Conservation (phyloP, 208 protist species). For the Acanthamoeba castellanii region DNA sequence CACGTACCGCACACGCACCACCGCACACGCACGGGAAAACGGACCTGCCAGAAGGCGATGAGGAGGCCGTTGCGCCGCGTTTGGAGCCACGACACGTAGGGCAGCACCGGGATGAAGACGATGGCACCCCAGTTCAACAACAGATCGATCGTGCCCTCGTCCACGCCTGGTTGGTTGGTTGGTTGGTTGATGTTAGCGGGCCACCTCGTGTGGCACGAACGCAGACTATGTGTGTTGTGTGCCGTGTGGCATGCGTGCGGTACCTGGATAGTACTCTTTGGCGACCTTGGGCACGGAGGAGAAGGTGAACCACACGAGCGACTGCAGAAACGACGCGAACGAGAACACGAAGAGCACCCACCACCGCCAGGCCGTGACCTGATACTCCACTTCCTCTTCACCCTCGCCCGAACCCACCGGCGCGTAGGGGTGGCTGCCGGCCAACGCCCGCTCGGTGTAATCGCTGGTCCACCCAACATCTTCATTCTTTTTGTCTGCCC, state of each 20-base stretch:
- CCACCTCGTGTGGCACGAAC: background rate
- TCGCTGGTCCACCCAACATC: background rate
- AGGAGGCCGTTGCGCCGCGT: slow-evolving; percentile 68
- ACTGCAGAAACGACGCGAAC: slow-evolving; percentile 67
- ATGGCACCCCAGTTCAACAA: slow-evolving; percentile 69
- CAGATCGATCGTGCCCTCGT: slow-evolving; percentile 63
- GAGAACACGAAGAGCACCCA: slow-evolving; percentile 71
- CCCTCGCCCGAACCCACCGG: background rate
- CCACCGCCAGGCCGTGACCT: slow-evolving; percentile 16
- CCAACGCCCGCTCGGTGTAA: background rate
- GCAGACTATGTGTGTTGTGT: background rate
- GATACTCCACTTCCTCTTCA: background rate
- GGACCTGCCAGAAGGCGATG: slow-evolving; percentile 70
- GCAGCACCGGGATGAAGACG: slow-evolving; percentile 71
- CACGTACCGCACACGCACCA: background rate
- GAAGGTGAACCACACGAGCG: slow-evolving; percentile 73
- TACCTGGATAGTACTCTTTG: slow-evolving; percentile 40
- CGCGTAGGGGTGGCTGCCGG: background rate
- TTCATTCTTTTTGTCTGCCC: background rate
- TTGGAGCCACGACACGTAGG: slow-evolving; percentile 71
- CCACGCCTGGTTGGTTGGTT: background rate
- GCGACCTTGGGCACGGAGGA: slow-evolving; percentile 68
- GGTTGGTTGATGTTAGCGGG: background rate
- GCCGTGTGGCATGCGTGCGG: background rate
- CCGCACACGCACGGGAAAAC: background rate